Evolutionary conservation across 169 alveolate species (phyloP).

Genomic region (Eimeria tenella): DNA sequence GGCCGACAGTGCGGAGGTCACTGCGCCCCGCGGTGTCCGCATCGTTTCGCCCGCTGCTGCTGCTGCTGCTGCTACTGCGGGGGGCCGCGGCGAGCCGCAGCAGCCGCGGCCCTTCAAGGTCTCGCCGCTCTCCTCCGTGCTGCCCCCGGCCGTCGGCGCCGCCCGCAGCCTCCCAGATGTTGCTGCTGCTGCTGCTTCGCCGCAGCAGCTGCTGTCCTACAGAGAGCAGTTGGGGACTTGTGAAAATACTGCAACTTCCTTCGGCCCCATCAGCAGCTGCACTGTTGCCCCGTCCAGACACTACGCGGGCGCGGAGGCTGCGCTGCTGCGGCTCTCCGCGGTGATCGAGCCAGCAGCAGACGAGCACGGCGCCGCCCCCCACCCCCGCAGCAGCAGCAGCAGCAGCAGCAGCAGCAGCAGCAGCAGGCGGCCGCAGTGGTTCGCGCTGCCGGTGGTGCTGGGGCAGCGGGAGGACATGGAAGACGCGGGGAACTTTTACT

Average conservation of each 20-base stretch:
- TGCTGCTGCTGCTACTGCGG: neutral
- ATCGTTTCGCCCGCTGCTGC: too few species aligned
- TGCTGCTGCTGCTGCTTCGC: conserved; percentile 12
- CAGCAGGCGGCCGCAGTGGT: conserved; percentile 74
- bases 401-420: conserved; percentile 5
- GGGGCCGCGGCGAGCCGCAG: neutral
- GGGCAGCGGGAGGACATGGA: conserved; percentile 52
- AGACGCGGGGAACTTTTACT: conserved; percentile 60
- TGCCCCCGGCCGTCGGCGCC: conserved; percentile 1
- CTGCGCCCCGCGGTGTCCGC: conserved; percentile 70
- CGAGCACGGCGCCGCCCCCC: neutral
- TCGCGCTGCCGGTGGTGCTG: conserved; percentile 59
- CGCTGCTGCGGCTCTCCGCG: neutral
- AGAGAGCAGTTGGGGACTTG: conserved; percentile 11
- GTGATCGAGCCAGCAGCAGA: conserved; percentile 26
- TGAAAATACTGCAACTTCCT: conserved; percentile 17
- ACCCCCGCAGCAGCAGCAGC: conserved; percentile 30
- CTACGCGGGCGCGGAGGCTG: conserved; percentile 33
- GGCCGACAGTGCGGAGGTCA: conserved; percentile 64
- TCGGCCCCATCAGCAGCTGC: conserved; percentile 17
- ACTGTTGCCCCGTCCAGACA: neutral
- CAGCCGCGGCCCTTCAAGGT: conserved; percentile 25
- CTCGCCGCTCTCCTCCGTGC: conserved; percentile 10
- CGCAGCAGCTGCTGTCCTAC: neutral
- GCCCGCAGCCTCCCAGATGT: neutral